Evolutionary conservation across 176 grass and related monocot genomes (phyloP), one percentile per base, ranked within the genome.

Genomic region (Rhipidocladum racemiflorum): DNA sequence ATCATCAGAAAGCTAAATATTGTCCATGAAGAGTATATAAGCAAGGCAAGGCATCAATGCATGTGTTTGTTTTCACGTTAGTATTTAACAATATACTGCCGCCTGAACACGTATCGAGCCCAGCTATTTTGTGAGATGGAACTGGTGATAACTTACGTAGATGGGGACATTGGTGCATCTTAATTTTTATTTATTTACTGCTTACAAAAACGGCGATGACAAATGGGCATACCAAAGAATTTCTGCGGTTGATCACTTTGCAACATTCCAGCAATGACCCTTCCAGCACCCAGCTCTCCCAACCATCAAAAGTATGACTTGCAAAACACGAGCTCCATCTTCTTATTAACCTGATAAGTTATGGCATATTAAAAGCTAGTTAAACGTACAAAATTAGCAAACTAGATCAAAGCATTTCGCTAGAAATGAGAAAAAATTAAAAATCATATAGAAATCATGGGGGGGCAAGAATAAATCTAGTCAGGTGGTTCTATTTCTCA

Each of bases 231-330:
- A 99, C 96, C 80, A 45, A 87, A 79, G 92, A 55, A 90, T 91
- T 95, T 88, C 78, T 87, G 83, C 87, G 85, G 50, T 95, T 99
- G 44, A 99, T 76, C 30, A 99, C 35, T 74, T 71, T 93, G 72
- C 91, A 99, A 48, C 90, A 81, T 44, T 93, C 86, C 69, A 92
- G 84, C 29, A 83, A 85, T 46, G 87, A 81, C 40, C 92, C 92
- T 79, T 95, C 90, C 21, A 99, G 91, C 80, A 83, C 91, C 96
- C 96, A 99, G 62, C 71, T 88, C 76, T 95, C 96, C 75, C 87
- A 91, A 35, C 91, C 87, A 82, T 98, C 96, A 70, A 98, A 95
- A 86, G 81, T 86, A 77, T 98, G 72, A 70, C 70, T 98, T 45
- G 87, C 62, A 82, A 98, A 98, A 48, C n/a, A 88, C 59, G 60